Conservation (phyloP, 2,329 filamentous ascomycete species). For the Purpureocillium takamizusanense region DNA sequence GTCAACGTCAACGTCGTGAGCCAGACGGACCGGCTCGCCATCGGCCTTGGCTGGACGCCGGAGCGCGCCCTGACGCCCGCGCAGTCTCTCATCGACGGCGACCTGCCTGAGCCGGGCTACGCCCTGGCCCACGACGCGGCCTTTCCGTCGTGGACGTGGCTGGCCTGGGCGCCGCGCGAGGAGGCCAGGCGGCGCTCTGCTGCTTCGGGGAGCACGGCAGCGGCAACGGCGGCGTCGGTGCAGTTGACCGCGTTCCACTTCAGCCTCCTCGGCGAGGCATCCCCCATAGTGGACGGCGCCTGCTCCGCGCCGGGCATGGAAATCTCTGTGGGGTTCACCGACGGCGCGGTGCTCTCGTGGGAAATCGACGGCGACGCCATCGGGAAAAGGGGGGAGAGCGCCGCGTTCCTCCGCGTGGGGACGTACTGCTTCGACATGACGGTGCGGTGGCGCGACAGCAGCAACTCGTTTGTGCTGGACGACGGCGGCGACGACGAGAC, state of each 20-base stretch:
- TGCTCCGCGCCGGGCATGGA: constrained; percentile 22
- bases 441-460: constrained; percentile 14
- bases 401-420: constrained; percentile 22
- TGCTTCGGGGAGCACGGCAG: too few relatives aligned
- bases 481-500: too few relatives aligned
- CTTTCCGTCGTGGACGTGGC: constrained; percentile 29
- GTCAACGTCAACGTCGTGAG: constrained; percentile 15
- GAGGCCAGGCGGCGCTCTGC: too few relatives aligned
- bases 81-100: constrained; percentile 1
- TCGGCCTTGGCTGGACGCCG: constrained; percentile 24
- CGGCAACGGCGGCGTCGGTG: too few relatives aligned
- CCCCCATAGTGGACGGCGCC: constrained; percentile 17
- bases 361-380: constrained; percentile 25
- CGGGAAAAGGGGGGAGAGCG: constrained; percentile 12
- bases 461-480: constrained; percentile 1
- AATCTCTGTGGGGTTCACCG: constrained; percentile 24
- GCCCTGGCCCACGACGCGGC: constrained; percentile 9
- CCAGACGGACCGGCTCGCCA: constrained; percentile 23
- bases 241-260: constrained; percentile 14
- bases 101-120: constrained; percentile 14
- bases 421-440: constrained; percentile 21
- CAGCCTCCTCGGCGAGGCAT: constrained; percentile 18
- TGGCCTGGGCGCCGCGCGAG: constrained; percentile 22
- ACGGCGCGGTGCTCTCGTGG: constrained; percentile 23
- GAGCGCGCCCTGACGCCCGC: constrained; percentile 12